Percentiles rank a stretch among this genome's conserved stretches.
Evolutionary conservation across 257 asterid species (phyloP).

Genomic region (Dorcoceras hygrometricum): DNA sequence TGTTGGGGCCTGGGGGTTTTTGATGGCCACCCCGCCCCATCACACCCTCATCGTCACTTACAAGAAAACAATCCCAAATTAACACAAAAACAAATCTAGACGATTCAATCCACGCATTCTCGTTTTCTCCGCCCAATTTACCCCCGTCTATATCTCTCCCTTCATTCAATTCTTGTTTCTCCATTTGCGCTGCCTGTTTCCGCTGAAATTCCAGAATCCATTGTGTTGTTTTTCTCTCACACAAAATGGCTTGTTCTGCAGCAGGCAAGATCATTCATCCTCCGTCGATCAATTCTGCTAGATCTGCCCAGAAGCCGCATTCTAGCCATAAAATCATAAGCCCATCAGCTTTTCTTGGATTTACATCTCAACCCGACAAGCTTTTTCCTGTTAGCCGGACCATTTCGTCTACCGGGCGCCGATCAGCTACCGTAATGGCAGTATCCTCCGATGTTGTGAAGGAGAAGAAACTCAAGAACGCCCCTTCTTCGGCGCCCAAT

Average conservation of each 20-base stretch:
- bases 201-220: background rate
- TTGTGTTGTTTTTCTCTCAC: background rate
- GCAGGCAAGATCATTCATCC: background rate
- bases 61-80: background rate
- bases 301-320: background rate
- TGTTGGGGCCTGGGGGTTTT: no score
- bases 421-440: slow-evolving; percentile 50
- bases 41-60: background rate
- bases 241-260: background rate
- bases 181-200: background rate
- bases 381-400: slow-evolving; percentile 29
- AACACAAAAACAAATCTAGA: background rate
- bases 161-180: background rate
- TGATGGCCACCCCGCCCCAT: background rate
- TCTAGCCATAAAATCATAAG: background rate
- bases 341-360: background rate
- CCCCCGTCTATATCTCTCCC: background rate
- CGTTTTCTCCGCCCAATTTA: background rate
- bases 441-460: slow-evolving; percentile 74
- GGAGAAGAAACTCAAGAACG: slow-evolving; percentile 63
- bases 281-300: background rate
- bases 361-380: slow-evolving; percentile 17
- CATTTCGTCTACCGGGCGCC: slow-evolving; percentile 33
- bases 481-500: slow-evolving; percentile 36
- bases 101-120: slow-evolving; percentile 1